Conservation (phyloP, 2,329 filamentous ascomycete genomes). For the Pseudogymnoascus sp. region DNA sequence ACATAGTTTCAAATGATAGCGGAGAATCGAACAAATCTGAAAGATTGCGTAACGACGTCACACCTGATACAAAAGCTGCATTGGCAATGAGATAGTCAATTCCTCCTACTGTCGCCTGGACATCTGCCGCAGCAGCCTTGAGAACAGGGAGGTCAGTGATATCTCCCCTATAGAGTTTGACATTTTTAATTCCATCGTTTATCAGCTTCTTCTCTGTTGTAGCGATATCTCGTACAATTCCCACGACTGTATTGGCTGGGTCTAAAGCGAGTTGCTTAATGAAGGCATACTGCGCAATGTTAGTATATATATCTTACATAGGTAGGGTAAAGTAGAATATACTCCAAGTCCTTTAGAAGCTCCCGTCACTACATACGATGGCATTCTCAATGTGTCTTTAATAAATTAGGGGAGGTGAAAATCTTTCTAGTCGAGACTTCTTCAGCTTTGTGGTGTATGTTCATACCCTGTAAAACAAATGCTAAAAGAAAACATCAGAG, state of each 20-base stretch:
- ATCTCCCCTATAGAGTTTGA: constrained; percentile 40
- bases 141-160: constrained; percentile 27
- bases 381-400: background rate
- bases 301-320: background rate
- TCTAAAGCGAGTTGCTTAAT: constrained; percentile 36
- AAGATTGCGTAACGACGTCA: constrained; percentile 16
- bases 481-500: background rate
- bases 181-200: constrained; percentile 26
- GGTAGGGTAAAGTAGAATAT: background rate
- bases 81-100: constrained; percentile 27
- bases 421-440: background rate
- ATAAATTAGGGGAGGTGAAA: background rate
- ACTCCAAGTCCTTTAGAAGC: background rate
- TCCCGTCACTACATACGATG: constrained; percentile 4
- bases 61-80: constrained; percentile 18
- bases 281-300: constrained; percentile 37
- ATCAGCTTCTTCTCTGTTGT: constrained; percentile 28
- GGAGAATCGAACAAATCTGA: constrained; percentile 19
- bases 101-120: constrained; percentile 21
- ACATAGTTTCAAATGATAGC: background rate
- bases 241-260: constrained; percentile 35
- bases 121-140: constrained; percentile 13
- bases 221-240: constrained; percentile 39
- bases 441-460: background rate
- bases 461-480: background rate